phyloP scores from a whole-genome alignment of 1,284 basidiomycete species.

The Polyporus tsugae region DNA sequence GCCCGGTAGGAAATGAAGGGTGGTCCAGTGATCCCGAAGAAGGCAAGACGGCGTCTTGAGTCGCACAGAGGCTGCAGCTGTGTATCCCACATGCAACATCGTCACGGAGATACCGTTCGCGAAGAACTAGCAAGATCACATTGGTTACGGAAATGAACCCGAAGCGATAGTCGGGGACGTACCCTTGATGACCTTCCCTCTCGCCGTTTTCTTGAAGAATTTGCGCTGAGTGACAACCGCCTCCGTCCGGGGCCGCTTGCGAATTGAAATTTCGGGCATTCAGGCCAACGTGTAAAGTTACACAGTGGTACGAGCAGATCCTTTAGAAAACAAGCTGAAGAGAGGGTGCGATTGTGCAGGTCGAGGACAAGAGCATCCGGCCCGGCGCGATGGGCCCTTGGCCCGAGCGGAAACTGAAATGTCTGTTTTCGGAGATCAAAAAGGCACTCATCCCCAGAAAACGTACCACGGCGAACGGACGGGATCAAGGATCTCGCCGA shows the following conservation, averaged over 20 bases:
- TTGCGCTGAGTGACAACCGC: conserved; percentile 84
- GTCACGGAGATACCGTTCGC: conserved; percentile 93
- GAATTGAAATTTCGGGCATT: conserved; percentile 77
- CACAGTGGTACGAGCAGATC: background rate
- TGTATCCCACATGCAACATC: conserved; percentile 93
- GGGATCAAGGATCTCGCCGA: too few relatives aligned
- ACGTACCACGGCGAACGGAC: too few relatives aligned
- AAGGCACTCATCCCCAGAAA: too few relatives aligned
- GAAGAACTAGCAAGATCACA: conserved; percentile 68
- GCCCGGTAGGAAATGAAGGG: conserved; percentile 65
- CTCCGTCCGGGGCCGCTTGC: conserved; percentile 79
- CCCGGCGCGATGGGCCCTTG: background rate
- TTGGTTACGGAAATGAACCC: conserved; percentile 7
- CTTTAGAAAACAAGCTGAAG: background rate
- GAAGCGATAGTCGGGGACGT: conserved; percentile 8
- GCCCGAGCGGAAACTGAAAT: background rate
- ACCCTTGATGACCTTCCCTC: conserved; percentile 96
- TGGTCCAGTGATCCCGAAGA: conserved; percentile 55
- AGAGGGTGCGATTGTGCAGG: background rate
- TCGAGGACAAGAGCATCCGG: conserved; percentile 1
- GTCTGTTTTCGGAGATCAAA: background rate
- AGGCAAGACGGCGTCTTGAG: conserved; percentile 48
- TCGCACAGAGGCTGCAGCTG: conserved; percentile 71
- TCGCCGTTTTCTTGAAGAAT: conserved; percentile 94
- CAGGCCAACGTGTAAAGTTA: background rate